Evolutionary conservation across 2,329 filamentous ascomycete genomes (phyloP).

Genomic region (Colletotrichum musicola): DNA sequence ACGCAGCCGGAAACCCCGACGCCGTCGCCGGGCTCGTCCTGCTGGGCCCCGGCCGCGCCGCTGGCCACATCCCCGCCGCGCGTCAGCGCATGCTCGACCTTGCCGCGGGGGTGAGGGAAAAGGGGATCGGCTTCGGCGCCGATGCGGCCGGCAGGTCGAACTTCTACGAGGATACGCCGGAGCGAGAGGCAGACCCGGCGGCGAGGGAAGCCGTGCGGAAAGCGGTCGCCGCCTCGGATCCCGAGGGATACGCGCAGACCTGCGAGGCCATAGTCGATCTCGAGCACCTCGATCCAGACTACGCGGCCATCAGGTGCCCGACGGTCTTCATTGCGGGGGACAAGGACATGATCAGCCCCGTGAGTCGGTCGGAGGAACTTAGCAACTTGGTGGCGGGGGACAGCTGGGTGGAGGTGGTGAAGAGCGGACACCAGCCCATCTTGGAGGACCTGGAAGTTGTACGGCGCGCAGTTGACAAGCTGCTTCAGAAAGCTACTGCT

Average conservation of each 20-base stretch:
- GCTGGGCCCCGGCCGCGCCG: slow-evolving; percentile 48
- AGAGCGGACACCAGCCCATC: slow-evolving; percentile 42
- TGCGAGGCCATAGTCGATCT: slow-evolving; percentile 47
- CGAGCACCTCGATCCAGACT: slow-evolving; percentile 48
- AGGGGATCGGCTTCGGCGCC: slow-evolving; percentile 46
- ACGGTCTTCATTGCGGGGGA: slow-evolving; percentile 48
- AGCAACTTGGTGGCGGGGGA: slow-evolving; percentile 44
- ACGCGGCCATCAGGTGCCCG: slow-evolving; percentile 46
- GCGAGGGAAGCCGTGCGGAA: slow-evolving; percentile 42
- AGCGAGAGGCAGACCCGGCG: slow-evolving; percentile 40
- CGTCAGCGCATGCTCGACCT: slow-evolving; percentile 48
- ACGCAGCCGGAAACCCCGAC: slow-evolving; percentile 46
- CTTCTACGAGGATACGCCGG: slow-evolving; percentile 42
- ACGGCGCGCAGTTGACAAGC: slow-evolving; percentile 2
- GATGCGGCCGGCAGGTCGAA: slow-evolving; percentile 46
- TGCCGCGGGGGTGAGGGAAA: slow-evolving; percentile 43
- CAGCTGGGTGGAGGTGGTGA: slow-evolving; percentile 46
- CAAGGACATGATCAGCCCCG: slow-evolving; percentile 47
- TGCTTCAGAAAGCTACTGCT: slow-evolving; percentile 4
- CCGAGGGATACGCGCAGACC: slow-evolving; percentile 49
- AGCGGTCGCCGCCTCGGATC: slow-evolving; percentile 47
- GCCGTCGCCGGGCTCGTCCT: slow-evolving; percentile 46
- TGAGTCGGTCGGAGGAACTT: slow-evolving; percentile 44
- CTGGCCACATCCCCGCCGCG: slow-evolving; percentile 45
- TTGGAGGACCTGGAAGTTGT: slow-evolving; percentile 31